phyloP scores from a whole-genome alignment of 805 yeast genomes.

The Kodamaea laetipori region DNA sequence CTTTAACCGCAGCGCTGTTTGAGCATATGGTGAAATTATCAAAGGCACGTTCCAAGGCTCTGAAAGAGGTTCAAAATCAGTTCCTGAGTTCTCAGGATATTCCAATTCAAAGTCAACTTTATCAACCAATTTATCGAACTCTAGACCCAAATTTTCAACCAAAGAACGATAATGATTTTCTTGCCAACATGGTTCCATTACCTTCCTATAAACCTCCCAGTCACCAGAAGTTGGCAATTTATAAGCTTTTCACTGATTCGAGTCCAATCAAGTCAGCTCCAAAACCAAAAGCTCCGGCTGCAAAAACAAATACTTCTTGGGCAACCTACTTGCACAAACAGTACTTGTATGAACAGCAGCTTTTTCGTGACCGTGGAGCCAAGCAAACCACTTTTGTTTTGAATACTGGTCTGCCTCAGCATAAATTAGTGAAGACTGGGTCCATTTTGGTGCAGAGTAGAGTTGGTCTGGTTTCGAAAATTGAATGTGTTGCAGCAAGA shows the following conservation, averaged over 20 bases:
- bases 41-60: no score
- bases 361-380: background rate
- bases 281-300: constrained; percentile 1
- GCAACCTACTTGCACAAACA: constrained; percentile 26
- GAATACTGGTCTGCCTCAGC: no score
- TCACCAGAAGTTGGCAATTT: constrained; percentile 10
- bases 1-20: background rate
- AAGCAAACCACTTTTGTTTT: background rate
- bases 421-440: background rate
- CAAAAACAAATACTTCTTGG: constrained; percentile 29
- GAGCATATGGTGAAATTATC: no score
- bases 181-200: no score
- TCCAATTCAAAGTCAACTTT: no score
- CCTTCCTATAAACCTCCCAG: constrained; percentile 15
- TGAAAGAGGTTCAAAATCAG: no score
- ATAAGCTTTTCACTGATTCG: constrained; percentile 4
- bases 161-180: no score
- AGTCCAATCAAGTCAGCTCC: constrained; percentile 8
- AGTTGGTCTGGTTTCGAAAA: background rate
- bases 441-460: background rate
- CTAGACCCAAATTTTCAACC: no score
- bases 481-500: background rate
- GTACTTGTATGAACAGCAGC: constrained; percentile 21
- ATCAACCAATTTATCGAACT: no score
- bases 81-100: no score